A percentile compares a stretch with the other conserved stretches of the same genome.
These are phyloP conservation scores for Thuidium tamariscinum DNA, from an alignment of 225 moss, liverwort and hornwort genomes.

Conservation along the genomic window DNA sequence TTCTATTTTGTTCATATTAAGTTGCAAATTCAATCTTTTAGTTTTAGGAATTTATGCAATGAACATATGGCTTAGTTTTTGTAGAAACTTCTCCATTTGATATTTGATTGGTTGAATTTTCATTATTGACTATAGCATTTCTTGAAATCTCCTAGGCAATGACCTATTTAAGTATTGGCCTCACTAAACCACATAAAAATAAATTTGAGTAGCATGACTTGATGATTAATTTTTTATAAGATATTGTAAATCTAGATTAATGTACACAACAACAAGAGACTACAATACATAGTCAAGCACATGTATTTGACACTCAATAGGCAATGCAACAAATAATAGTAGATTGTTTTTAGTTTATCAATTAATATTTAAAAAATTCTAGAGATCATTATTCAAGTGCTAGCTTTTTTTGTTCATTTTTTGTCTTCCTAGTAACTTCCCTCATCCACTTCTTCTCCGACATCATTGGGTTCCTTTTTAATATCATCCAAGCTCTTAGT, in stretches of 20 bases:
- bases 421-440: neutral
- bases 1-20: neutral
- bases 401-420: neutral
- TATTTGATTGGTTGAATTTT: neutral
- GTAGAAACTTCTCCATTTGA: neutral
- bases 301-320: neutral
- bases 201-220: neutral
- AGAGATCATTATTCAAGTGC: neutral
- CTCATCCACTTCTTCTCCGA: neutral
- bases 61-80: neutral
- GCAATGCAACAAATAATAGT: neutral
- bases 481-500: neutral
- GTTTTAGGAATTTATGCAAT: neutral
- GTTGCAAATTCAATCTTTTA: neutral
- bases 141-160: neutral
- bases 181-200: neutral
- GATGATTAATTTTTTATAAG: neutral
- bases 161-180: neutral
- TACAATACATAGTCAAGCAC: rapidly evolving
- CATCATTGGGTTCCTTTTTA: neutral
- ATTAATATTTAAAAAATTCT: neutral
- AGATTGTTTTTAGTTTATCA: neutral
- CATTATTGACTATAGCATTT: neutral
- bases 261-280: neutral
- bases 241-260: neutral